Conservation (phyloP, 2,329 filamentous ascomycete genomes). For the Monosporascus sp. region DNA sequence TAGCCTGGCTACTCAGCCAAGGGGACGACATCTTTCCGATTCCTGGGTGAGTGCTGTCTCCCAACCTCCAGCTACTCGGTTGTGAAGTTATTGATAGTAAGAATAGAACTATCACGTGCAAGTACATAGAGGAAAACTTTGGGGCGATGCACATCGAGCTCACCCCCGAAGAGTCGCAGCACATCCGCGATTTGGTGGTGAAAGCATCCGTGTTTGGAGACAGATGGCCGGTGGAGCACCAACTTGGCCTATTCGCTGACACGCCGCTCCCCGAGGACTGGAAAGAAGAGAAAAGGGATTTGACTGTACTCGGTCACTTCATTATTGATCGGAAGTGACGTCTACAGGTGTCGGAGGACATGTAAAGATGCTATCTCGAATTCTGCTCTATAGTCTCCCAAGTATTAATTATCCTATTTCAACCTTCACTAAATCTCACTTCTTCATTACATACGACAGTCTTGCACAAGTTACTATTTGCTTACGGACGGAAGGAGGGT, state of each 20-base stretch:
- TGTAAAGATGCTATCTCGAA: no score
- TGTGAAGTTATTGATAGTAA: neutral
- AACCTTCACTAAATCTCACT: no score
- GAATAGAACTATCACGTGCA: constrained; percentile 8
- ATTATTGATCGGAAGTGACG: no score
- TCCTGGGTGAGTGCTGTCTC: constrained; percentile 11
- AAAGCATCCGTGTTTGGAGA: constrained; percentile 6
- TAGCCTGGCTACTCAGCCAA: constrained; percentile 38
- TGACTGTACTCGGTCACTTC: no score
- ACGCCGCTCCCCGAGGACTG: constrained; percentile 6
- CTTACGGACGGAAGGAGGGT: no score
- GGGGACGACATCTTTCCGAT: constrained; percentile 14
- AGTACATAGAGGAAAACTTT: constrained; percentile 18
- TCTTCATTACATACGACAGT: no score
- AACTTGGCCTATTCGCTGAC: constrained; percentile 9
- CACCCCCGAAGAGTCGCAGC: constrained; percentile 19
- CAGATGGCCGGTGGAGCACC: constrained; percentile 7
- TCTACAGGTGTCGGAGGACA: no score
- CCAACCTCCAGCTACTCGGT: neutral
- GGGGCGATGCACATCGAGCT: constrained; percentile 20
- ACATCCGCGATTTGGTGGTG: constrained; percentile 23
- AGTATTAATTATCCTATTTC: no score
- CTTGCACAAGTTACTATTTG: no score
- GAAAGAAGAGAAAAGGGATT: no score
- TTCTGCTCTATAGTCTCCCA: no score